These are phyloP conservation scores for Fusarium nygamai DNA, from an alignment of 2,329 filamentous ascomycete genomes.

Conservation along the genomic window DNA sequence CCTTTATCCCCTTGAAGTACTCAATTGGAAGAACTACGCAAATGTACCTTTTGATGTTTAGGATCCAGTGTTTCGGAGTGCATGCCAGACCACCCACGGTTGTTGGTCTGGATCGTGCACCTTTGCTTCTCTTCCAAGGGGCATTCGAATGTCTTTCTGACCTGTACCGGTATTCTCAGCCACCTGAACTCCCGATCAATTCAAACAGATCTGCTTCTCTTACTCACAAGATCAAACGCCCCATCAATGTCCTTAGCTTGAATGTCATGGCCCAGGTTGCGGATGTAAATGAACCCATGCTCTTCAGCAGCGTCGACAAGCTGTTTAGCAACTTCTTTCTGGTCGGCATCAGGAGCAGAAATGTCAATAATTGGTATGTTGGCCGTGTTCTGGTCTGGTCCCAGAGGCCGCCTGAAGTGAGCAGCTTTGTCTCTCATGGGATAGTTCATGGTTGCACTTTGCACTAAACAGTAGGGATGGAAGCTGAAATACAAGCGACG, in stretches of 20 bases:
- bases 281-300: constrained; percentile 91
- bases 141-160: constrained; percentile 75
- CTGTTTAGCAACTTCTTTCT: constrained; percentile 67
- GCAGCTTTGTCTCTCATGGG: constrained; percentile 4
- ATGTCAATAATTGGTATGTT: constrained; percentile 87
- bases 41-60: constrained; percentile 74
- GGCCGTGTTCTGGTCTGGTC: constrained; percentile 45
- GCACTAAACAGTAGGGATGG: not conserved
- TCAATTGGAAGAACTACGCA: not conserved
- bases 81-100: constrained; percentile 90
- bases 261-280: constrained; percentile 77
- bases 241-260: constrained; percentile 70
- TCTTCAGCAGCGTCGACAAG: constrained; percentile 83
- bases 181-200: not conserved
- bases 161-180: constrained; percentile 52
- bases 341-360: constrained; percentile 56
- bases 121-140: constrained; percentile 76
- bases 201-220: not conserved
- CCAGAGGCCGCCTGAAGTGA: not conserved
- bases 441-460: constrained; percentile 2
- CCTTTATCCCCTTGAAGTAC: not conserved
- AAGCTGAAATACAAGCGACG: not conserved
- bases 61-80: constrained; percentile 90
- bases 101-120: constrained; percentile 81
- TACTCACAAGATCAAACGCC: constrained; percentile 77